Base-by-base conservation (phyloP, 257 asterid species). In the Ligustrum vulgare region DNA sequence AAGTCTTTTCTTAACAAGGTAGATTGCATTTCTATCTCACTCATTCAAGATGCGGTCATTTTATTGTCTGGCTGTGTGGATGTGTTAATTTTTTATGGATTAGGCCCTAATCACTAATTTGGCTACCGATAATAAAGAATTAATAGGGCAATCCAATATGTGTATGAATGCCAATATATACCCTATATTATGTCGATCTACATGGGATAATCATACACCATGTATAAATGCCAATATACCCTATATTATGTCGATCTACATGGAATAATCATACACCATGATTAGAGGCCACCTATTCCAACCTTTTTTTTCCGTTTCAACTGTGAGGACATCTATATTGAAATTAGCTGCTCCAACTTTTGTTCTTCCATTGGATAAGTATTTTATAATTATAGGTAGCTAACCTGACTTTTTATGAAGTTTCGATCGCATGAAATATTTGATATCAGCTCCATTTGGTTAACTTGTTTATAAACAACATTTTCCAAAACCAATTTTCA, bases 1-100 rank as follows among this genome's bases (percentile, higher is more conserved):
- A 93, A 91, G 75, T 89, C 97, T 80, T 82, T 78, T 54, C 91
- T 91, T 81, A 93, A 90, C 88, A 90, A 90, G 96, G 98, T 82
- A 82, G 25, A 79, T 22, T 71, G 67, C 70, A 65, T 68, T 77
- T 34, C 51, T 68, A 45, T 47, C 81, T 68, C 18, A 69, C 16
- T 72, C 72, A 60, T 20, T 45, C 56, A 45, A 45, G 54, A 45
- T 7, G 6, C 20, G 4, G 20, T 45, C 7, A 13, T 45, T 45
- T 45, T 20, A 45, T 45, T 7, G 3, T 13, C 63, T 64, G 66
- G 71, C 31, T 60, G 23, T 39, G 12, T 72, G 74, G 35, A 67
- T 75, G 47, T 39, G 31, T 47, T 28, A 32, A n/a, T 45, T 13
- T 45, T 45, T 45, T 13, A 12, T 45, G 56, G 56, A 16, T 45